A percentile compares a stretch with the other conserved stretches of the same genome.
Evolutionary conservation across 1,284 basidiomycete species (phyloP).

Genomic region (Microstroma glucosiphilum): DNA sequence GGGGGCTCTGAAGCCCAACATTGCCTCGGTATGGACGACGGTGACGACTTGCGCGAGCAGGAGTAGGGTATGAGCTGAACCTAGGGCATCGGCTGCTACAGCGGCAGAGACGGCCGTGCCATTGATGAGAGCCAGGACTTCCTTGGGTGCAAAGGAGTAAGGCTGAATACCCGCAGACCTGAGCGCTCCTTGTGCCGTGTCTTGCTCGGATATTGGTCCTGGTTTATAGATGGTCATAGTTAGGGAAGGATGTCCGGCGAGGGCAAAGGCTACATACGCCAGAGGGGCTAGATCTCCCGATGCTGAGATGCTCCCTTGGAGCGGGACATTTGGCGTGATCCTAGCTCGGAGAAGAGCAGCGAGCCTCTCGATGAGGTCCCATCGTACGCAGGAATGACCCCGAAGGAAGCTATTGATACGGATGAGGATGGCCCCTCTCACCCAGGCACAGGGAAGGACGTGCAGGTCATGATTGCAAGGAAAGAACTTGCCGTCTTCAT

Average conservation of each 20-base stretch:
- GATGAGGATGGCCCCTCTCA: constrained; percentile 77
- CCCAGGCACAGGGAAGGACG: constrained; percentile 68
- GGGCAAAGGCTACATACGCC: constrained; percentile 62
- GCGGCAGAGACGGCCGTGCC: constrained; percentile 71
- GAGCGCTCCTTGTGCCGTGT: constrained; percentile 24
- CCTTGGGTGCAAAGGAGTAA: constrained; percentile 69
- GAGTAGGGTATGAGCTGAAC: constrained; percentile 67
- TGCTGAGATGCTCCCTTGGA: constrained; percentile 74
- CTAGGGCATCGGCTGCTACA: constrained; percentile 56
- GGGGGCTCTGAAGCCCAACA: constrained; percentile 33
- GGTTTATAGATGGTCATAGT: constrained; percentile 30
- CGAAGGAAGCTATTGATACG: constrained; percentile 66
- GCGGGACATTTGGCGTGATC: constrained; percentile 74
- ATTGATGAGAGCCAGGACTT: constrained; percentile 61
- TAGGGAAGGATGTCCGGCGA: constrained; percentile 34
- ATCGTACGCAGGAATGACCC: constrained; percentile 79
- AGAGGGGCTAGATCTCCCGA: constrained; percentile 59
- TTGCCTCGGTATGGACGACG: constrained; percentile 71
- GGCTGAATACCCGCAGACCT: constrained; percentile 61
- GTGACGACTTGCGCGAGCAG: constrained; percentile 70
- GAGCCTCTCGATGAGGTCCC: constrained; percentile 71
- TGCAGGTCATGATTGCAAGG: constrained; percentile 4
- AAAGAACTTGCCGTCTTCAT: neutral
- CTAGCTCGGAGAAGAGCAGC: constrained; percentile 63
- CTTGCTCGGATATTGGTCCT: constrained; percentile 9